These are phyloP conservation scores for Aspergillus ellipticus DNA, from an alignment of 495 filamentous ascomycete genomes.

Conservation along the genomic window DNA sequence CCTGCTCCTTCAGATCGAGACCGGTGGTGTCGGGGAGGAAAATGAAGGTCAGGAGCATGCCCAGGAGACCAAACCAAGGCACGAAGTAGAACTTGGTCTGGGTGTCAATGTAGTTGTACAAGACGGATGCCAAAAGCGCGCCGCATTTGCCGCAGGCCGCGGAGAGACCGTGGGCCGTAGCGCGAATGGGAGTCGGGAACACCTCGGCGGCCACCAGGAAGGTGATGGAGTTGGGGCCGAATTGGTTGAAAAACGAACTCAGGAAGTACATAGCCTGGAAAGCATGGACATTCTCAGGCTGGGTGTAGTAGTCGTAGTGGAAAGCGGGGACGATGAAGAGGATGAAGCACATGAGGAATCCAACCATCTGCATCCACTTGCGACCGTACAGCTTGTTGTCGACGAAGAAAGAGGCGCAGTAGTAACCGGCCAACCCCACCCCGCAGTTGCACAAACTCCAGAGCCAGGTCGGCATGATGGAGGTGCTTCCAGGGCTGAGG, in stretches of 20 bases:
- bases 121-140: constrained; percentile 74
- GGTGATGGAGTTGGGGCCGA: constrained; percentile 86
- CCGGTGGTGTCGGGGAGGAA: constrained; percentile 93
- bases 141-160: constrained; percentile 81
- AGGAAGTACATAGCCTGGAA: constrained; percentile 95
- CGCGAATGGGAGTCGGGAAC: constrained; percentile 84
- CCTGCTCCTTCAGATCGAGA: constrained; percentile 90
- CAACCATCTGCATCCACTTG: constrained; percentile 87
- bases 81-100: constrained; percentile 81
- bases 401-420: constrained; percentile 72
- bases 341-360: constrained; percentile 82
- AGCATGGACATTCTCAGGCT: constrained; percentile 57
- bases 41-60: constrained; percentile 69
- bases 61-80: constrained; percentile 84
- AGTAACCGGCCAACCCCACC: constrained; percentile 80
- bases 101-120: constrained; percentile 84
- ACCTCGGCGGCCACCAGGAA: constrained; percentile 92
- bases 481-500: constrained; percentile 56
- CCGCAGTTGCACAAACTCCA: constrained; percentile 85
- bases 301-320: constrained; percentile 74
- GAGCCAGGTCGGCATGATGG: constrained; percentile 79
- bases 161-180: constrained; percentile 85
- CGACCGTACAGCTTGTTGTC: constrained; percentile 91
- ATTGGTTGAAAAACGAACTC: constrained; percentile 94
- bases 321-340: constrained; percentile 84